Evolutionary conservation across 2,329 filamentous ascomycete genomes (phyloP).

Genomic region (Aspergillus hortae): DNA sequence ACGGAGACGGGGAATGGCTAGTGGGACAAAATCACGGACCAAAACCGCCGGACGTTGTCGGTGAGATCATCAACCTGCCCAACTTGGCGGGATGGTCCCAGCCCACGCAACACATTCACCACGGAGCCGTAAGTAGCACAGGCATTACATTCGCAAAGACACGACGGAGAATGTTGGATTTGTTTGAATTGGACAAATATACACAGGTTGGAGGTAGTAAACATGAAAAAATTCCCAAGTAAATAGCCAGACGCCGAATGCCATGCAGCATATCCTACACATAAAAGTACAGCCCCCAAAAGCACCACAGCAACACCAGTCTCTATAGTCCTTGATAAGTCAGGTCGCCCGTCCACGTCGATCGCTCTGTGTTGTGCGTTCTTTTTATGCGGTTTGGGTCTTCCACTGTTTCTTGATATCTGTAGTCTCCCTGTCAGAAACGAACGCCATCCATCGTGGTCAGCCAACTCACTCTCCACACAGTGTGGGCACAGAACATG

Average conservation of each 20-base stretch:
- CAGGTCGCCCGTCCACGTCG: background rate
- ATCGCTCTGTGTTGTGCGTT: background rate
- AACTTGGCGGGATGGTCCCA: background rate
- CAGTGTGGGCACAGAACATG: conserved; percentile 88
- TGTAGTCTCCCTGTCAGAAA: conserved; percentile 11
- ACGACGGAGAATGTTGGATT: background rate
- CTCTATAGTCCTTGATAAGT: background rate
- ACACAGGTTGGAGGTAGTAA: conserved; percentile 5
- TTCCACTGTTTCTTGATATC: conserved; percentile 48
- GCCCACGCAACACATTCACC: background rate
- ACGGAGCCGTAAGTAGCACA: background rate
- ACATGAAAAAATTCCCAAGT: conserved; percentile 14
- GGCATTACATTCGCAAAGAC: background rate
- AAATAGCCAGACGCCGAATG: conserved; percentile 34
- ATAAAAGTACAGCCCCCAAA: conserved; percentile 20
- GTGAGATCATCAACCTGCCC: background rate
- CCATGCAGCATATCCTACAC: conserved; percentile 34
- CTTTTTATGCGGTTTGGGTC: conserved; percentile 27
- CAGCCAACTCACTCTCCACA: conserved; percentile 65
- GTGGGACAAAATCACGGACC: background rate
- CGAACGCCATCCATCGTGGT: background rate
- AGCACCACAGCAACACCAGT: conserved; percentile 1
- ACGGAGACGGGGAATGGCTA: background rate
- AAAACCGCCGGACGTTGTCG: background rate
- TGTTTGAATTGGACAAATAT: background rate